phyloP scores from a whole-genome alignment of 2,329 filamentous ascomycete genomes.

The Talaromyces sp. region DNA sequence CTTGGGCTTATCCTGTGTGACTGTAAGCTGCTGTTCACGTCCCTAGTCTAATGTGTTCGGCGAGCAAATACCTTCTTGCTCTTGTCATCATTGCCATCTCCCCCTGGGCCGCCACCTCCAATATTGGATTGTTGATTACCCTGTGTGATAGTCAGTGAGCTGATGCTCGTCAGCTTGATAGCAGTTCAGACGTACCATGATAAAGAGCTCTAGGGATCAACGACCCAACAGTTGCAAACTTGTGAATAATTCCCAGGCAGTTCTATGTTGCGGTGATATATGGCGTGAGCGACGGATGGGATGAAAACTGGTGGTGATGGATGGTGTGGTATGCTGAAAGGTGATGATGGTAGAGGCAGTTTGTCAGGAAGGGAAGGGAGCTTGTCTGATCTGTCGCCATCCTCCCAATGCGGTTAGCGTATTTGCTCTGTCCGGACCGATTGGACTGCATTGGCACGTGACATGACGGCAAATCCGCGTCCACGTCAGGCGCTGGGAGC shows the following conservation, averaged over 20 bases:
- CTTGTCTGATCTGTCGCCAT: constrained; percentile 11
- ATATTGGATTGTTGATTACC: constrained; percentile 71
- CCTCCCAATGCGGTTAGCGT: neutral
- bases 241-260: neutral
- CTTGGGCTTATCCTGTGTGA: constrained; percentile 86
- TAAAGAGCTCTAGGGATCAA: constrained; percentile 13
- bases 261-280: neutral
- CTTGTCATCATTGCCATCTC: constrained; percentile 77
- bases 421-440: constrained; percentile 1
- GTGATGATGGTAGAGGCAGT: constrained; percentile 4
- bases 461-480: constrained; percentile 5
- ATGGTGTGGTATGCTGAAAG: neutral
- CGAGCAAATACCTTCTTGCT: constrained; percentile 77
- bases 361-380: constrained; percentile 9
- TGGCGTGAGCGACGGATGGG: neutral
- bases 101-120: constrained; percentile 62
- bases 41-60: constrained; percentile 2
- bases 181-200: constrained; percentile 14
- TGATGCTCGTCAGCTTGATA: constrained; percentile 3
- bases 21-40: neutral
- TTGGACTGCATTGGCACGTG: constrained; percentile 4
- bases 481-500: constrained; percentile 5
- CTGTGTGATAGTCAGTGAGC: constrained; percentile 26
- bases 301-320: neutral
- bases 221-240: neutral